Percentiles rank a stretch among this genome's conserved stretches.
These are phyloP conservation scores for Sordariomycetes sp. DNA, from an alignment of 2,329 filamentous ascomycete genomes.

Conservation along the genomic window DNA sequence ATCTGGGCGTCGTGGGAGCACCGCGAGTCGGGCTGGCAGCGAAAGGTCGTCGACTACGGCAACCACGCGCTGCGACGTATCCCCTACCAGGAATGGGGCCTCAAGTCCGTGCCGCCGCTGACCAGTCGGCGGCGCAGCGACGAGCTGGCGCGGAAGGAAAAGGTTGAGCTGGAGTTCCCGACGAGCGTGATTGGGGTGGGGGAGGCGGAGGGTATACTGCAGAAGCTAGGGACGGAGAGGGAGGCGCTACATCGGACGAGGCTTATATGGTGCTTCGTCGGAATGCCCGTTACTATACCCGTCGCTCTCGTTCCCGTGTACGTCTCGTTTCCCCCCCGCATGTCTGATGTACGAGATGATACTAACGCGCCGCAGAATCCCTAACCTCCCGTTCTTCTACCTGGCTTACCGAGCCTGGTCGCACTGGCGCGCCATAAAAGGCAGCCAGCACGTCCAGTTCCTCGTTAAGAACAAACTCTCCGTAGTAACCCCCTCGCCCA, in stretches of 20 bases:
- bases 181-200: slow-evolving; percentile 53
- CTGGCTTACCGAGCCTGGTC: slow-evolving; percentile 85
- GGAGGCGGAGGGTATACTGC: slow-evolving; percentile 55
- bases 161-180: slow-evolving; percentile 69
- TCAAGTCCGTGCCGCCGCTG: slow-evolving; percentile 86
- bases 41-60: slow-evolving; percentile 72
- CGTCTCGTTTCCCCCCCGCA: slow-evolving; percentile 21
- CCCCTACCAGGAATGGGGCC: slow-evolving; percentile 93
- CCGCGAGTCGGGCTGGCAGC: slow-evolving; percentile 78
- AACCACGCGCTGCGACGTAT: slow-evolving; percentile 80
- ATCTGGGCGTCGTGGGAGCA: slow-evolving; percentile 85
- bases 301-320: slow-evolving; percentile 80
- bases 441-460: slow-evolving; percentile 77
- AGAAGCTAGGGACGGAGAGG: slow-evolving; percentile 65
- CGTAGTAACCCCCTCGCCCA: slow-evolving; percentile 50
- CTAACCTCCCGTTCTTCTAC: slow-evolving; percentile 96
- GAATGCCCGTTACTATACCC: slow-evolving; percentile 74
- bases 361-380: slow-evolving; percentile 45
- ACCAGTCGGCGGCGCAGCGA: slow-evolving; percentile 55
- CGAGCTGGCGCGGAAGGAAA: slow-evolving; percentile 49
- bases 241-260: slow-evolving; percentile 66
- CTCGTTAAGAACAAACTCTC: slow-evolving; percentile 66
- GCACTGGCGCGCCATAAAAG: slow-evolving; percentile 77
- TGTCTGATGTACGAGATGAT: neutral
- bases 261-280: slow-evolving; percentile 70